Base-by-base conservation (phyloP, 1,284 basidiomycete species). In the Cystobasidium sp. region DNA sequence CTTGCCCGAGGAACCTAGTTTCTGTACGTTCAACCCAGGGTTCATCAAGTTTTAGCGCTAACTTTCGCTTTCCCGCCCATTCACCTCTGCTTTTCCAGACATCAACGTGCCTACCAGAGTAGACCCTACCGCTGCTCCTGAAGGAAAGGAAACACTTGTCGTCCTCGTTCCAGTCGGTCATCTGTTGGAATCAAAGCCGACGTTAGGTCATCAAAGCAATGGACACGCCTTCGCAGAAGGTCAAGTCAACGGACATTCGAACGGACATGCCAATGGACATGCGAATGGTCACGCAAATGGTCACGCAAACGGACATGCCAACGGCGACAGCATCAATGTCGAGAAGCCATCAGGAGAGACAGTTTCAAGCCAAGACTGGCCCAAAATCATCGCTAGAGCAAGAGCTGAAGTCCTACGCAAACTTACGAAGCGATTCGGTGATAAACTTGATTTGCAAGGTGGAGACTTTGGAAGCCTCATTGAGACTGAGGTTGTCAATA, bases 1-100 rank as follows among this genome's bases (percentile, higher is more conserved):
- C 16, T 82, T 86, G 75, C 86, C 86, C 0, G 77, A 81, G n/a
- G 84, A 86, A 70, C 85, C 86, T 0, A 84, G 83, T 12, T 86
- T 86, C 81, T 86, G 70, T 73, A 51, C 22, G 70, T 39, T 41
- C 16, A 3, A n/a, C 49, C 2, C 51, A 6, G 7, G 2, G 10
- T 55, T 22, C 24, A 41, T 61, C 18, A 20, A 59, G 39, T 59
- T 39, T 37, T 18, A n/a, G 16, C 31, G 12, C 46, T 53, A 47
- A 9, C 44, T 47, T 46, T 55, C 31, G 6, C 14, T 24, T 10
- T 14, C 44, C 62, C 22, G 6, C 18, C 44, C 12, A 18, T 16
- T 43, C 12, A 31, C 18, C 52, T 12, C 7, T 10, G 24, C 24
- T 43, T 46, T 61, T 47, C 14, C 52, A 73, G 70, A 86, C 80